Base-by-base conservation (phyloP, 2,329 filamentous ascomycete species). In the Cercospora sp. region DNA sequence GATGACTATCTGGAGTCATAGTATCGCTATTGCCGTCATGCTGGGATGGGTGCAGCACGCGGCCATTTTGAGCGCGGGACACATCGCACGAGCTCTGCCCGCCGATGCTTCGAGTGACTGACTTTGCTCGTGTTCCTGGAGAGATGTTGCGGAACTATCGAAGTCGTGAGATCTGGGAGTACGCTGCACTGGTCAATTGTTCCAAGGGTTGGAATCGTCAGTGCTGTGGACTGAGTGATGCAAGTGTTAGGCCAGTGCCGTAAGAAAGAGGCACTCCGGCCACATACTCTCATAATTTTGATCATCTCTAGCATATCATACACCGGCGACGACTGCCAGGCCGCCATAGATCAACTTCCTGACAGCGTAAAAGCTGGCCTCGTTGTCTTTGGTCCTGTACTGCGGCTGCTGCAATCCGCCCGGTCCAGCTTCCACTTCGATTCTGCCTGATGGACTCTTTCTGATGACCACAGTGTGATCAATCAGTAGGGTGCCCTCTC, bases 261-360 rank as follows among this genome's bases (percentile, higher is more conserved):
- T 18, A n/a, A 30, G 60, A 10, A 51, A 48, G 42, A 31, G 36
- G 36, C 23, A 48, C 23, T 30, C 10, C 16, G 28, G 60, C 33
- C 40, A 51, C 28, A 30, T n/a, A 18, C 48, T 55, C 58, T 61
- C 69, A 61, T 20, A 16, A 18, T 20, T 57, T 10, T n/a, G 20
- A 64, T 59, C 20, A n/a, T 20, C 12, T 59, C 13, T 36, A 45
- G 20, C 23, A 31, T 66, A 58, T 71, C 63, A 76, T 63, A 74
- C 74, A 57, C 91, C 92, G 16, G 91, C 90, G 72, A 99, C 94
- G 68, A 98, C 92, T 36, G 95, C 95, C 77, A 99, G 81, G 8
- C 93, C 94, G 73, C 97, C 92, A 78, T 99, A 99, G 72, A 99
- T 96, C 80, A 92, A 93, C 80, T 85, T 89, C 82, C 92, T 92